These are phyloP conservation scores for Colletotrichum eleusines DNA, from an alignment of 2,329 filamentous ascomycete genomes.

Conservation along the genomic window DNA sequence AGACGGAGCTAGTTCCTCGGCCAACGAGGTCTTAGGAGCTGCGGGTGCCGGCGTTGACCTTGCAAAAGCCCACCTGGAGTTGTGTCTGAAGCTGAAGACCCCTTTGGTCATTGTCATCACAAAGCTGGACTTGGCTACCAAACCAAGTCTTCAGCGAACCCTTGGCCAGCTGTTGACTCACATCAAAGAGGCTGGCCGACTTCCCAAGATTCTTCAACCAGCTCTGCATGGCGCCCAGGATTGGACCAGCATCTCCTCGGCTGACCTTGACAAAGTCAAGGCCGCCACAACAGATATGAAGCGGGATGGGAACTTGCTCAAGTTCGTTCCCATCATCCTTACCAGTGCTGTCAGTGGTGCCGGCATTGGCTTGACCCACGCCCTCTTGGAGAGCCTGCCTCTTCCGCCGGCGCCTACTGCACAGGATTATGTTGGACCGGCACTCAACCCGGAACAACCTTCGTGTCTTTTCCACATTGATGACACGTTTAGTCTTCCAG, in stretches of 20 bases:
- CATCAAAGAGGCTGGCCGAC: slow-evolving; percentile 80
- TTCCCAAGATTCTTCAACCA: slow-evolving; percentile 78
- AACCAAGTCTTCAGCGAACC: slow-evolving; percentile 74
- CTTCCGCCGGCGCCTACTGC: slow-evolving; percentile 69
- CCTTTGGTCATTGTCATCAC: slow-evolving; percentile 88
- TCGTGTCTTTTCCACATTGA: slow-evolving; percentile 87
- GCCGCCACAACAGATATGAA: slow-evolving; percentile 65
- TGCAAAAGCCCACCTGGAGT: slow-evolving; percentile 82
- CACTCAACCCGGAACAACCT: slow-evolving; percentile 70
- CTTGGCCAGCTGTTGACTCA: slow-evolving; percentile 80
- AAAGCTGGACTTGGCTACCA: slow-evolving; percentile 89
- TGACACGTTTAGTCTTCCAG: slow-evolving; percentile 84
- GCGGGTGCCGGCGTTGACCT: slow-evolving; percentile 74
- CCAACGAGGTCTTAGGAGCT: slow-evolving; percentile 64
- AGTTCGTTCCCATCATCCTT: slow-evolving; percentile 84
- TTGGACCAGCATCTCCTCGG: slow-evolving; percentile 66
- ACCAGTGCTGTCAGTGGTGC: slow-evolving; percentile 88
- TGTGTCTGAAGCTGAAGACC: slow-evolving; percentile 84
- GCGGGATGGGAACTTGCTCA: slow-evolving; percentile 55
- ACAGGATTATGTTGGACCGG: slow-evolving; percentile 66
- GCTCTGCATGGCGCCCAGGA: slow-evolving; percentile 63
- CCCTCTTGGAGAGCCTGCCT: slow-evolving; percentile 81
- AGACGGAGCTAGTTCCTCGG: slow-evolving; percentile 59
- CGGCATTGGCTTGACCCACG: slow-evolving; percentile 85
- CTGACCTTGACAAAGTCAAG: slow-evolving; percentile 70